Percentiles rank a stretch among this genome's conserved stretches.
Conservation (phyloP, 306 rosid species). For the Canavalia ensiformis region DNA sequence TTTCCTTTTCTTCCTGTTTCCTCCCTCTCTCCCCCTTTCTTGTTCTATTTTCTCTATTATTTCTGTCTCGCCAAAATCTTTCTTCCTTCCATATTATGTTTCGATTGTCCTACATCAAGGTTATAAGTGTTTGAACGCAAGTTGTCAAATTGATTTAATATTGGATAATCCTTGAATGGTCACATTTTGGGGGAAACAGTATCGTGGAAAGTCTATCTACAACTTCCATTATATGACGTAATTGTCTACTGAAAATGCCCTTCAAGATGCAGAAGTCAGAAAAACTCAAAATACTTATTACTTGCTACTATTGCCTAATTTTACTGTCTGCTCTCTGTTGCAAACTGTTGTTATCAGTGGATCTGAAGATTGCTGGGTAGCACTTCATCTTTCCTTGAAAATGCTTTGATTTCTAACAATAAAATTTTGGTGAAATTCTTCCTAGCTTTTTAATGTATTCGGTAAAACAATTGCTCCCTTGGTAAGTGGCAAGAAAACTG, state of each 20-base stretch:
- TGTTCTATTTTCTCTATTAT: constrained; percentile 30
- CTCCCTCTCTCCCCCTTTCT: neutral
- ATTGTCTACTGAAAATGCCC: neutral
- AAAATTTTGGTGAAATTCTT: neutral
- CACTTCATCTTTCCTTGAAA: constrained; percentile 13
- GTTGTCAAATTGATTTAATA: constrained; percentile 6
- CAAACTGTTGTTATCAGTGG: constrained; percentile 25
- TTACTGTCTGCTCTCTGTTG: neutral
- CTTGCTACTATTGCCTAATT: neutral
- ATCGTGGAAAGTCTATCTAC: neutral
- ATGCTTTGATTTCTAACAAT: constrained; percentile 18
- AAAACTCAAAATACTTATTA: neutral
- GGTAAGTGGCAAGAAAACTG: constrained; percentile 4
- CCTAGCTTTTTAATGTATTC: constrained; percentile 14
- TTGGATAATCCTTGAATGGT: constrained; percentile 3
- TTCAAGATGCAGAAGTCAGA: neutral
- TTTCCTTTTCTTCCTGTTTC: neutral
- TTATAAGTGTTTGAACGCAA: neutral
- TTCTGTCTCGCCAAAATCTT: neutral
- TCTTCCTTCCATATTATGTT: constrained; percentile 11
- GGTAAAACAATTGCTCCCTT: neutral
- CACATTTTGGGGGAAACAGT: constrained; percentile 18
- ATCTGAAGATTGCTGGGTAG: constrained; percentile 12
- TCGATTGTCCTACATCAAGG: constrained; percentile 4
- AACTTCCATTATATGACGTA: neutral